phyloP scores from a whole-genome alignment of 345 rosid genomes.

The Gossypium longicalyx region DNA sequence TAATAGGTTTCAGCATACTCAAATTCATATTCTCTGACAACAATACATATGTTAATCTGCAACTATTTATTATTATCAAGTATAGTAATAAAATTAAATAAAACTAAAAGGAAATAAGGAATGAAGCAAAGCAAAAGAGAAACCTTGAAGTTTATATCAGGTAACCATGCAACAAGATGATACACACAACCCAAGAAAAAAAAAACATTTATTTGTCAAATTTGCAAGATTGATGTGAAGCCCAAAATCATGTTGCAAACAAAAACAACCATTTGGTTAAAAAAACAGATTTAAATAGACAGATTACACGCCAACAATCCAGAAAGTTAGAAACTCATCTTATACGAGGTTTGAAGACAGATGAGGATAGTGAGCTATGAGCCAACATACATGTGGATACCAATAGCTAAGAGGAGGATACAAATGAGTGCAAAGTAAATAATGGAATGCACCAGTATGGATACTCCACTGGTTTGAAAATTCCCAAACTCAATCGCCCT shows the following conservation, averaged over 20 bases:
- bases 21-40: rapidly evolving
- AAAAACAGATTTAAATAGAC: background rate
- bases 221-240: background rate
- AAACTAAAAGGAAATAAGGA: background rate
- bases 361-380: conserved; percentile 2
- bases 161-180: background rate
- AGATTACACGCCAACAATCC: background rate
- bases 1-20: no score
- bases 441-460: conserved; percentile 71
- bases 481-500: conserved; percentile 70
- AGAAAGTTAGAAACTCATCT: background rate
- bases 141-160: background rate
- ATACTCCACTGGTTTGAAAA: conserved; percentile 81
- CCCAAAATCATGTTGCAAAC: background rate
- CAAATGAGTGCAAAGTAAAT: conserved; percentile 77
- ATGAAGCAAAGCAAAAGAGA: background rate
- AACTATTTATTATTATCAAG: no score
- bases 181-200: background rate
- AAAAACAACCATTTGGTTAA: background rate
- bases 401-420: conserved; percentile 75
- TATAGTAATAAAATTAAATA: background rate
- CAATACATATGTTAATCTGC: rapidly evolving
- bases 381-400: conserved; percentile 69
- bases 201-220: background rate
- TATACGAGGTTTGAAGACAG: background rate